Base-by-base conservation (phyloP, 495 filamentous ascomycete species). In the Peziza echinospora region DNA sequence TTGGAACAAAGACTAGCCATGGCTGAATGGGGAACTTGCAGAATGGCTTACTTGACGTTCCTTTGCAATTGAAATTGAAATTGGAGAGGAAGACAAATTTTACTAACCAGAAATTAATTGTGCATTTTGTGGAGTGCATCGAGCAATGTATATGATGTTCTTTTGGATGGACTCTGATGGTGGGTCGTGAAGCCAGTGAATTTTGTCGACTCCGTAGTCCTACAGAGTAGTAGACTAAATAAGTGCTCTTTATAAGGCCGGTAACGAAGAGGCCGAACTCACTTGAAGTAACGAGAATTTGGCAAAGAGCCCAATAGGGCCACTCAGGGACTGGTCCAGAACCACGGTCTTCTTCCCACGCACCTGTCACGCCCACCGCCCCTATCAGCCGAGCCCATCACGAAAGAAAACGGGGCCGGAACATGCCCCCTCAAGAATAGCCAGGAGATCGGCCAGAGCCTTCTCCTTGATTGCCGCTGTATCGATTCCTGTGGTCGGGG, bases 261-360 rank as follows among this genome's bases (percentile, higher is more conserved):
- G 8, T 8, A 8, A 34, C 26, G 8, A 8, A 8, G 26, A n/a
- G 26, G 26, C n/a, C 28, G 10, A 10, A 34, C 49, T 26, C 24
- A 60, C 57, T 49, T 83, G 78, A 19, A 84, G 71, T 40, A 74
- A 72, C 11, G 91, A 93, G 57, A 93, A 89, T 60, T 93, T 94
- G 65, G 91, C 80, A 58, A 96, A 78, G 47, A 91, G 71, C 43
- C 84, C 82, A 44, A 99, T 71, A 26, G 84, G 80, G 28, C 86
- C 86, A 52, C 86, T 84, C 53, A 99, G 71, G 55, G 77, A 72
- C 62, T 82, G 80, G 60, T 94, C 86, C 56, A 96, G 78, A 46
- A 96, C 80, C 51, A 99, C 71, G 64, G 93, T 93, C 70, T 99
- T 99, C 76, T 94, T 96, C 48, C 91, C 91, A 60, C 84, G 78